Evolutionary conservation across 225 moss, liverwort and hornwort species (phyloP).

Genomic region (Ulota crispa): DNA sequence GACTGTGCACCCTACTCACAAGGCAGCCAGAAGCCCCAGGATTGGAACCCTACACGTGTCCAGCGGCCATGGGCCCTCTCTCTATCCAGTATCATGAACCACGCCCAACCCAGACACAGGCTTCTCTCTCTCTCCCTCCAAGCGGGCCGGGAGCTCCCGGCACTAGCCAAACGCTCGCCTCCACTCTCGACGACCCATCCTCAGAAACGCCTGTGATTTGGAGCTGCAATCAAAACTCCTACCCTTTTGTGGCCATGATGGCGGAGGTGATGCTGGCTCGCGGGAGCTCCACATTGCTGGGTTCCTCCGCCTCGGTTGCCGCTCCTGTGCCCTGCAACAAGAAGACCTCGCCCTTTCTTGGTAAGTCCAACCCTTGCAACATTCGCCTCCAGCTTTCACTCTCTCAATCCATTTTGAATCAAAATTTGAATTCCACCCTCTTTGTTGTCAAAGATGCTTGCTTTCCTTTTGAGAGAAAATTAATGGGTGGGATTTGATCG

Average conservation of each 20-base stretch:
- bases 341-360: conserved; percentile 35
- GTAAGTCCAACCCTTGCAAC: not conserved
- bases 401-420: not conserved
- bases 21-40: conserved; percentile 9
- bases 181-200: not conserved
- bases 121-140: not conserved
- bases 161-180: not conserved
- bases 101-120: conserved; percentile 16
- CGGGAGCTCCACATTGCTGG: conserved; percentile 45
- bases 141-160: not conserved
- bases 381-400: not conserved
- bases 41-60: conserved; percentile 39
- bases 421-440: no score
- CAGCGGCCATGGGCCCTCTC: not conserved
- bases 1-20: not conserved
- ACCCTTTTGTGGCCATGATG: conserved; percentile 35
- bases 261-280: conserved; percentile 49
- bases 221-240: conserved; percentile 9
- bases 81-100: conserved; percentile 42
- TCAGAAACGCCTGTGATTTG: not conserved
- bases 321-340: conserved; percentile 14
- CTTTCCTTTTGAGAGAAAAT: not conserved
- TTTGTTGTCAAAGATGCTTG: not conserved
- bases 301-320: conserved; percentile 17
- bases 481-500: not conserved